Conservation (phyloP, 768 basidiomycete genomes). For the Candolleomyces eurysporus region DNA sequence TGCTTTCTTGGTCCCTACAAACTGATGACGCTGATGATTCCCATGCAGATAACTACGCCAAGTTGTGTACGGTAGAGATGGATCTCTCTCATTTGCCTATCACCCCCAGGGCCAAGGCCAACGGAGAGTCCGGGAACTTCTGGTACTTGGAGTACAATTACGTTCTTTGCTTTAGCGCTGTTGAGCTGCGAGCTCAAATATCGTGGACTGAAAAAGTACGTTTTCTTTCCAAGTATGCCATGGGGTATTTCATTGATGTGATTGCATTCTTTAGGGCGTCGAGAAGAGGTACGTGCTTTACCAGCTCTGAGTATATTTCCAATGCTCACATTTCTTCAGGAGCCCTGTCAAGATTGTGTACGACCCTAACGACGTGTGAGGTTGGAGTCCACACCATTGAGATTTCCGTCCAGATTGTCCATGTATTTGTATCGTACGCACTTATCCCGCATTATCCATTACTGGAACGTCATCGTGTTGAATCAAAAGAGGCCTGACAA, state of each 20-base stretch:
- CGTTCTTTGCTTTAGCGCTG: constrained; percentile 17
- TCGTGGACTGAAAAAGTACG: constrained; percentile 17
- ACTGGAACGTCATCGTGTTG: too few relatives aligned
- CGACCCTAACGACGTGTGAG: constrained; percentile 11
- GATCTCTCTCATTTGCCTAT: constrained; percentile 15
- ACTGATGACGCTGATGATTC: constrained; percentile 8
- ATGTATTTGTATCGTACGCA: neutral
- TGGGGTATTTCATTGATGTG: neutral
- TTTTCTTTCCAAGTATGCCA: neutral
- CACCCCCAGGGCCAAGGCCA: constrained; percentile 1
- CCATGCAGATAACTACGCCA: constrained; percentile 6
- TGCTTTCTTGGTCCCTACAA: neutral
- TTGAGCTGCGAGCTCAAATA: constrained; percentile 17
- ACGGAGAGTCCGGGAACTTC: constrained; percentile 5
- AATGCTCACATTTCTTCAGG: neutral
- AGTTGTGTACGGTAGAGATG: constrained; percentile 19
- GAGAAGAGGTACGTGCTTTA: constrained; percentile 11
- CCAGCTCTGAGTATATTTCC: neutral
- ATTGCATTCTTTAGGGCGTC: constrained; percentile 2
- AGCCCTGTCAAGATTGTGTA: constrained; percentile 11
- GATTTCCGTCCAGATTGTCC: too few relatives aligned
- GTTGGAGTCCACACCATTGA: too few relatives aligned
- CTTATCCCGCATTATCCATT: too few relatives aligned
- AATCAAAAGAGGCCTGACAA: too few relatives aligned
- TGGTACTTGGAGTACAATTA: constrained; percentile 17